A percentile compares a stretch with the other conserved stretches of the same genome.
Evolutionary conservation across 441 rosid species (phyloP).

Genomic region (Populus trichocarpa): DNA sequence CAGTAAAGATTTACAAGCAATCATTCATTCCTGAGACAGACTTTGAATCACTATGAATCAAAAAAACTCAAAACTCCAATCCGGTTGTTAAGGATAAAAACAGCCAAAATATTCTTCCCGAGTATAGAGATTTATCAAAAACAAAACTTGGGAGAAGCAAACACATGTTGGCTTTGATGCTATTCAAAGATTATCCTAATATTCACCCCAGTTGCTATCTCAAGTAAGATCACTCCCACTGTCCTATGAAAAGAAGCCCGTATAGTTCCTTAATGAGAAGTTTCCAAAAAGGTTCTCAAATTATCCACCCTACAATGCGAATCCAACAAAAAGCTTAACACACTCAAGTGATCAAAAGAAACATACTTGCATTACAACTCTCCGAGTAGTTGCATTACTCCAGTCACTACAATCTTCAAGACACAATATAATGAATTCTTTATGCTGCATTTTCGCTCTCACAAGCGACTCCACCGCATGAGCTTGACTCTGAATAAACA

Average conservation of each 20-base stretch:
- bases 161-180: not conserved
- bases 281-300: not conserved
- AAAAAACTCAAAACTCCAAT: not conserved
- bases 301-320: not conserved
- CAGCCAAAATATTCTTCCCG: not conserved
- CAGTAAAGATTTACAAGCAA: not conserved
- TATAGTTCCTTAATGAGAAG: not conserved
- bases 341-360: not conserved
- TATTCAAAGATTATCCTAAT: not conserved
- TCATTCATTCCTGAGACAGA: not conserved
- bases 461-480: constrained; percentile 90
- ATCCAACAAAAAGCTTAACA: not conserved
- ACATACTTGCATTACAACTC: constrained; percentile 95
- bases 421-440: constrained; percentile 85
- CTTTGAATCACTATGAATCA: not conserved
- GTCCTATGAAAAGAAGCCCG: not conserved
- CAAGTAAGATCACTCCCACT: not conserved
- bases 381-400: constrained; percentile 91
- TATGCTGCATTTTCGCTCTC: constrained; percentile 93
- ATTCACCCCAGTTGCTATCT: not conserved
- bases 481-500: constrained; percentile 71
- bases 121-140: not conserved
- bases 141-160: not conserved
- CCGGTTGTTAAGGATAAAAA: not conserved
- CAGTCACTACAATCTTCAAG: constrained; percentile 96